Evolutionary conservation across 192 early-diverging fungal genomes (phyloP), one percentile per base, ranked within the genome.

Genomic region (Helicostylum pulchrum): DNA sequence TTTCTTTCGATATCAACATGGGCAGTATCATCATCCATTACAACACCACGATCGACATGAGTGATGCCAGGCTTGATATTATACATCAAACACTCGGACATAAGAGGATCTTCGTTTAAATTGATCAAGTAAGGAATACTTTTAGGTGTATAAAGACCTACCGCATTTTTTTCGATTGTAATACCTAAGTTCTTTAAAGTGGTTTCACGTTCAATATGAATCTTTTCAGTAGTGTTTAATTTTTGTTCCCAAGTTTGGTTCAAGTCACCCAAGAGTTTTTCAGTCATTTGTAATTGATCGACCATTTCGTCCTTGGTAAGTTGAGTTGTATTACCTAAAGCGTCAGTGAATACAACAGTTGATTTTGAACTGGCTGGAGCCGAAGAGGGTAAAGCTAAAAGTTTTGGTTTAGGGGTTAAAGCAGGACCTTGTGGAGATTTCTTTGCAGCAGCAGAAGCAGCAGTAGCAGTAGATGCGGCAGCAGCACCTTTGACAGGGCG

Each of bases 21-120:
- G 5, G 4, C 46, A 15, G 46, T 7, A 6, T 48, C 9, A 78
- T 75, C 31, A 9, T 39, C 36, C 9, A 39, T 9, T 3, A 39
- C 36, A 1, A 39, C 9, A 19, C 17, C 36, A 75, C 77, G 67
- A 7, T 90, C 94, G 3, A 93, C 92, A 7, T 71, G 61, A 0
- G 91, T 92, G 6, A 63, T 75, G 0, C 94, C 94, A 1, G 83
- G 80, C 48, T 88, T 88, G 55, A 96, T 78, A 52, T 88, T 88
- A 76, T 94, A 94, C n/a, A 96, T 83, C 2, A 96, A 78, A 60
- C 92, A 94, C 66, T 96, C 93, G 15, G 89, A 89, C 88, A 92
- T 89, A 14, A 90, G 80, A 52, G 93, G 90, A 68, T 96, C 90
- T 68, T 94, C 93, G 67, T 90, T 93, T 20, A 93, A 83, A 63